A percentile compares a stretch with the other conserved stretches of the same genome.
Conservation (phyloP, 352 stramenopile species). For the Globisporangium spinosum region DNA sequence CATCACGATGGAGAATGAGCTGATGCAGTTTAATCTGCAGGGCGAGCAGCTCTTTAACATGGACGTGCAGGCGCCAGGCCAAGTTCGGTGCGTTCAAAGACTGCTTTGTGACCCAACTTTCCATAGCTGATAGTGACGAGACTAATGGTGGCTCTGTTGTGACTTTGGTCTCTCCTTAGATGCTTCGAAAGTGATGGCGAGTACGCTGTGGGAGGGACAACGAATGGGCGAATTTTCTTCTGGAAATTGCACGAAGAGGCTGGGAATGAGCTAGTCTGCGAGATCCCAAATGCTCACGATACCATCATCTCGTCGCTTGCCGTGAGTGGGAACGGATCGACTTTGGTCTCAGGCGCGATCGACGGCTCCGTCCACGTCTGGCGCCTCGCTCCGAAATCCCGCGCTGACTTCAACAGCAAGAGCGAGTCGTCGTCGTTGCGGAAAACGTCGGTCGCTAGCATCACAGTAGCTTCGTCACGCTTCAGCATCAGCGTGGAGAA, state of each 20-base stretch:
- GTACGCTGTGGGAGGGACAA: slow-evolving; percentile 66
- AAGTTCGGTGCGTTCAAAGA: slow-evolving; percentile 37
- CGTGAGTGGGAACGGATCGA: slow-evolving; percentile 49
- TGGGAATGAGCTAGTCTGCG: slow-evolving; percentile 49
- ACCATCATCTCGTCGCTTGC: slow-evolving; percentile 58
- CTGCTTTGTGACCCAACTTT: neutral
- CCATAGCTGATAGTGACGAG: neutral
- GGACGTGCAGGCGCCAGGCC: slow-evolving; percentile 42
- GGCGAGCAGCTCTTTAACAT: slow-evolving; percentile 50
- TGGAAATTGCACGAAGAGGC: slow-evolving; percentile 51
- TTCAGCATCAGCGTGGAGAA: neutral
- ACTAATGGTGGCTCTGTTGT: neutral
- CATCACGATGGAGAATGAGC: slow-evolving; percentile 66
- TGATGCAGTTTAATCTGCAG: slow-evolving; percentile 50
- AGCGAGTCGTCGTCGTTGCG: slow-evolving; percentile 2
- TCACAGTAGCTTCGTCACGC: neutral
- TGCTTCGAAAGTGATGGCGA: slow-evolving; percentile 74
- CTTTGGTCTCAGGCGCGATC: slow-evolving; percentile 48
- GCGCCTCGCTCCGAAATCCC: slow-evolving; percentile 25
- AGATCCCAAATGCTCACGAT: slow-evolving; percentile 58
- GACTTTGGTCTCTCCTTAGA: slow-evolving; percentile 10
- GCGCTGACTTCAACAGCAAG: slow-evolving; percentile 3
- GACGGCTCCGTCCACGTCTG: slow-evolving; percentile 68
- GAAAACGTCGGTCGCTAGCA: slow-evolving; percentile 3
- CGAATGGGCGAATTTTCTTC: slow-evolving; percentile 56